phyloP scores from a whole-genome alignment of 257 asterid genomes.

The Scutellaria barbata region DNA sequence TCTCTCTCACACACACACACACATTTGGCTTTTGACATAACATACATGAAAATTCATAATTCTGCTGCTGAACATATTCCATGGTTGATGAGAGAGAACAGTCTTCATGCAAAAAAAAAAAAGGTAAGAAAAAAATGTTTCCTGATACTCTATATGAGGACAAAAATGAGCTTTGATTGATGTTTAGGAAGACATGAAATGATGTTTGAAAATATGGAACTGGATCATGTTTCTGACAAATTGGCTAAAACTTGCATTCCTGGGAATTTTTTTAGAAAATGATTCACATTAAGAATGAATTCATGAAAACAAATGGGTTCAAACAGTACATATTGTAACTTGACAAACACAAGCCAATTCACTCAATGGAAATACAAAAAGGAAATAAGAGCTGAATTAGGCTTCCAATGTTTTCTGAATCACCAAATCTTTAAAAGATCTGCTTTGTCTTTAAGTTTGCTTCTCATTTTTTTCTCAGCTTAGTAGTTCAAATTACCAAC shows the following conservation, averaged over 20 bases:
- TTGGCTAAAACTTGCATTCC: too few relatives aligned
- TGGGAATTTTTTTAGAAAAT: background rate
- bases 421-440: background rate
- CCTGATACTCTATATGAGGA: background rate
- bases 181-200: too few relatives aligned
- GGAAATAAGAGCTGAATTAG: background rate
- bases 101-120: background rate
- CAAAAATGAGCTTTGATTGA: background rate
- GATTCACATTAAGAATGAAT: background rate
- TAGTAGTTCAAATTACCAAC: constrained; percentile 22
- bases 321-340: background rate
- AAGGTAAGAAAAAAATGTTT: background rate
- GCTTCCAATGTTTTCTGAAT: background rate
- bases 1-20: background rate
- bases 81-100: background rate
- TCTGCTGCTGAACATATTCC: background rate
- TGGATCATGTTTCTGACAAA: too few relatives aligned
- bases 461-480: constrained; percentile 3
- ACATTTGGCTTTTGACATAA: background rate
- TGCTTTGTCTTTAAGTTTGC: background rate
- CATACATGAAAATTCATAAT: background rate
- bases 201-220: too few relatives aligned
- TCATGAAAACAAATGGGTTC: background rate
- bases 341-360: background rate
- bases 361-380: background rate